Evolutionary conservation across 2,329 filamentous ascomycete species (phyloP), one percentile per base, ranked within the genome.

Genomic region (Cladosporium sp.): DNA sequence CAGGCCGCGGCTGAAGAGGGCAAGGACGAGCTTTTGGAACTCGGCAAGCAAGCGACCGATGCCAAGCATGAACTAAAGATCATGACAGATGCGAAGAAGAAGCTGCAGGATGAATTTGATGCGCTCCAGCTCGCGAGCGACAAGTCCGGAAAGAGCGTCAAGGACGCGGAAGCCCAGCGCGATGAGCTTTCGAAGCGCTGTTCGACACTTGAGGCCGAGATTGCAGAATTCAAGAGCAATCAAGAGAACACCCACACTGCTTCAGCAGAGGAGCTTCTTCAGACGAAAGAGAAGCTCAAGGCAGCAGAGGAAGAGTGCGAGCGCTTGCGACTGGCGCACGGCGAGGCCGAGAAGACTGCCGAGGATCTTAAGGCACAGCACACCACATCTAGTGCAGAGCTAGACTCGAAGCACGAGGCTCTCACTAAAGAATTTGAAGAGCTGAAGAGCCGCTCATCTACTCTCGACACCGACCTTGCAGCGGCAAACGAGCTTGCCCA

Each of bases 401-500:
- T 82, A 1, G 81, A 84, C 72, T 80, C 84, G 68, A 81, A 84
- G 55, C 85, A 83, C 70, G 79, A 84, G 58, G 84, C 85, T 67
- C 74, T 93, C 8, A 84, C 86, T 62, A 79, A 79, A 2, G 89
- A 93, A 65, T 87, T 92, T 67, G 85, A 93, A 51, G 88, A 88
- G 51, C 82, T 96, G 41, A 92, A 91, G 77, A 79, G 84, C 24
- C 92, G 90, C 76, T 87, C 89, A 0, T 82, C 87, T 1, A 85
- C 86, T 0, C 78, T 97, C 21, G 89, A 96, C 74, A 92, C 90
- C 0, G 94, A 99, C 74, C 84, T 98, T 3, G 90, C 88, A 1
- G 93, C 93, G 2, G 90, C 93, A 0, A 89, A 97, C 76, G 88
- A 96, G 78, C 85, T 98, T 14, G 92, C 95, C 0, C 90, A 96